Base-by-base conservation (phyloP, 192 early-diverging fungal species). In the Coemansia sp. region DNA sequence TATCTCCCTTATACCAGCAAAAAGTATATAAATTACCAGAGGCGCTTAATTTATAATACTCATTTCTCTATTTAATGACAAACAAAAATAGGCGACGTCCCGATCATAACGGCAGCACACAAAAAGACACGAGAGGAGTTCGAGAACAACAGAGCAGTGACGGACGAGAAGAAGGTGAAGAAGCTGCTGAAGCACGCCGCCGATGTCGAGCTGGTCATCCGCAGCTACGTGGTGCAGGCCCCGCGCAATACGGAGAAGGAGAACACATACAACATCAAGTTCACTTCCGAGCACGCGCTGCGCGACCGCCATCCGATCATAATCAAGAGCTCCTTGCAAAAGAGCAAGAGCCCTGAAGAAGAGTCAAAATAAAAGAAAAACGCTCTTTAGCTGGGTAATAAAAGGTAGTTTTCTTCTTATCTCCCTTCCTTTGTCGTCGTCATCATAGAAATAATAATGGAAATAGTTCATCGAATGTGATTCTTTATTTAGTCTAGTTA, bases 221-320 rank as follows among this genome's bases (percentile, higher is more conserved):
- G 75, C 11, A 56, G 72, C 40, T 77, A 83, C 44, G 80, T 83
- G 0, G 80, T 83, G 11, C 80, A 83, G 63, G 80, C 69, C 3
- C 71, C 75, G 25, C 71, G 69, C 25, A 72, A 50, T 67, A 58
- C 64, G 5, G 58, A 70, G 7, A 69, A 71, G 54, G 63, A 70
- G 0, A 69, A 74, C 69, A 77, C 75, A 5, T 83, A 77, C 51
- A 54, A 68, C 5, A 63, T 83, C 13, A 64, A 54, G 32, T 77
- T 83, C 20, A 83, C 75, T 8, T 54, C 75, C 4, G 80, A 83
- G 22, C 74, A 76, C 48, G 80, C 74, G 7, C 56, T 83, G 41
- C 74, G 75, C 49, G 75, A 83, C 67, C 62, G 66, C 14, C 75
- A 74, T 42, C 80, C 80, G 43, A 76, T 77, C n/a, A 40, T 76